Evolutionary conservation across 345 rosid genomes (phyloP), one percentile per base, ranked within the genome.

Genomic region (Gossypium rotundifolium): DNA sequence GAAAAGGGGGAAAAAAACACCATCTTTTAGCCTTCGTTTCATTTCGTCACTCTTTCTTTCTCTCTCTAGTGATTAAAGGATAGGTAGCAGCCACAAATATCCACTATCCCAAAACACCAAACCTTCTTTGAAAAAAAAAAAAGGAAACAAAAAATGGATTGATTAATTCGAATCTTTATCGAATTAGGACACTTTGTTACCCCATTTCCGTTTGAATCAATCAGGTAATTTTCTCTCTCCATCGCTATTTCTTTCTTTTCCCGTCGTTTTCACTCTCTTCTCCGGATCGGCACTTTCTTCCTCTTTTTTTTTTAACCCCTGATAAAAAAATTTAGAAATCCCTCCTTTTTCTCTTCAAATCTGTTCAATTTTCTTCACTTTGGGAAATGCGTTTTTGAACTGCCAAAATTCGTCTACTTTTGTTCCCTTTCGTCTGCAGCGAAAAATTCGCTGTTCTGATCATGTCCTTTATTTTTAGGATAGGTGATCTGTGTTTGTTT

Each of bases 31-130:
- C 40, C 5, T 33, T 33, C 40, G 40, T 33, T 33, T 33, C 40
- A 33, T 58, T 58, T 22, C 16, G 4, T 55, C 61, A 3, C 25
- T 55, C 61, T 55, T 4, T 23, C 27, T 57, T 2, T 57, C 62
- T 23, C 17, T 20, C 7, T 57, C 61, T 10, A 22, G 33, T 23
- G 38, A 59, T 25, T 12, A 5, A 83, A 57, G 80, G 74, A 75
- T 4, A 59, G 64, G 64, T 23, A n/a, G 84, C 83, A 81, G 81
- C 81, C 83, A 73, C 82, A 77, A 27, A 20, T 7, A 33, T 65
- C 69, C 68, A 76, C 59, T 73, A 58, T 75, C 75, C 83, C 73
- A 40, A 52, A 55, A 63, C 48, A 58, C 68, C 40, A 2, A 7
- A 23, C 38, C 48, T 11, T 12, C 71, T 18, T 44, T 20, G 18